Evolutionary conservation across 495 filamentous ascomycete genomes (phyloP), one percentile per base, ranked within the genome.

Genomic region (Parathielavia appendiculata): DNA sequence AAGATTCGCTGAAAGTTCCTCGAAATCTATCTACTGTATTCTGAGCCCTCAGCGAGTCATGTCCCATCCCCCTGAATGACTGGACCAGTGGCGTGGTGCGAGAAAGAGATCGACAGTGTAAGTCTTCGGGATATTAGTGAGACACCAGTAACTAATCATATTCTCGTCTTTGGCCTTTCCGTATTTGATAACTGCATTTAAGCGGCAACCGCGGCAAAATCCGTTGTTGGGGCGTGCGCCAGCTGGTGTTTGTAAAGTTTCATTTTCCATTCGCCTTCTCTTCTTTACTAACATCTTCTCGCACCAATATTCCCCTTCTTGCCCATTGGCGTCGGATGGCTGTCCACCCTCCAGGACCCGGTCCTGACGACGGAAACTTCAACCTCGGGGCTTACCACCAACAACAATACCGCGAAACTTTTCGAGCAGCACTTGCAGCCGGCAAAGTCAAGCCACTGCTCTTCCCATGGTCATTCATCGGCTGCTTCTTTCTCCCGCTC

Each of bases 361-460:
- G 17, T 11, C 53, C 19, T 19, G 49, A 56, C 66, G 59, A 62
- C 1, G 32, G 44, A n/a, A 23, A 36, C 11, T 38, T 57, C 39
- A 62, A 59, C 23, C 61, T 59, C 4, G 30, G 32, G 22, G 41
- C 44, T 14, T 63, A 65, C 39, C 19, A 54, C 30, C 47, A 40
- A 16, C 26, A 34, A n/a, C 47, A 61, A 13, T 56, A 45, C 48
- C 46, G 36, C 17, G 39, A 10, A 14, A 19, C 44, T 3, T 73
- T 68, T 55, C 36, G 54, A 1, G 20, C 43, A 4, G 52, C 51
- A 1, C 36, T 70, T 19, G 39, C 58, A 9, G 20, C 54, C 14
- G 82, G 77, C 52, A 54, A 69, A 44, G 73, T 74, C 22, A 62
- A 69, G 41, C 83, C 83, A 8, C 77, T 87, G 50, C 60, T 87